Percentiles rank a stretch among this genome's conserved stretches.
Evolutionary conservation across 441 rosid genomes (phyloP).

Genomic region (Lepidium campestre): DNA sequence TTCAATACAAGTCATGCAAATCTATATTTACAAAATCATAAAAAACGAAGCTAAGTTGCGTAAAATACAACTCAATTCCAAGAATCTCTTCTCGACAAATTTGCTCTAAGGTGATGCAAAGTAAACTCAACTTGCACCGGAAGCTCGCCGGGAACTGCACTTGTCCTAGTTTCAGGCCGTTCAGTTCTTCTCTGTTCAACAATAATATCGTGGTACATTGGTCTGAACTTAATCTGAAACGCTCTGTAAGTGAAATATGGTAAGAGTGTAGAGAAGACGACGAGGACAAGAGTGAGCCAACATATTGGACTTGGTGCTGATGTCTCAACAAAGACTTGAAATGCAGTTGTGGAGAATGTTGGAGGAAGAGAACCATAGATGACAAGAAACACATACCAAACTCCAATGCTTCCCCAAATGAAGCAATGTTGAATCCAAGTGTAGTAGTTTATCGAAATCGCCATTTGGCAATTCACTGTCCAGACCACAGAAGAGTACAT

Average conservation of each 20-base stretch:
- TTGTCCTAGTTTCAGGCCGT: slow-evolving; percentile 9
- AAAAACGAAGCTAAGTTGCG: not conserved
- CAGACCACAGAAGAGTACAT: slow-evolving; percentile 81
- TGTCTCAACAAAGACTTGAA: slow-evolving; percentile 63
- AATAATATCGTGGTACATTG: slow-evolving; percentile 70
- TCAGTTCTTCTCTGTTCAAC: slow-evolving; percentile 35
- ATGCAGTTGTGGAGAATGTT: slow-evolving; percentile 61
- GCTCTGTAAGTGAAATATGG: slow-evolving; percentile 71
- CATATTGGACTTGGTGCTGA: slow-evolving; percentile 53
- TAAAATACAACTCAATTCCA: slow-evolving; percentile 22
- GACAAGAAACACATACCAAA: slow-evolving; percentile 72
- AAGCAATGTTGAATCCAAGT: slow-evolving; percentile 91
- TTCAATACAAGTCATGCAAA: too few species aligned
- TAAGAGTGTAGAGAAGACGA: slow-evolving; percentile 53
- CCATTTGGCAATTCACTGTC: slow-evolving; percentile 86
- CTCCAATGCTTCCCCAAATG: slow-evolving; percentile 86
- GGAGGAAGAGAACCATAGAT: slow-evolving; percentile 63
- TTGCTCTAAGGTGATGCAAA: slow-evolving; percentile 38
- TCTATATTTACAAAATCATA: slow-evolving; percentile 1
- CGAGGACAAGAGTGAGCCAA: slow-evolving; percentile 62
- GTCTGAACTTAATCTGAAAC: slow-evolving; percentile 70
- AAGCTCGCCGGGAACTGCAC: slow-evolving; percentile 28
- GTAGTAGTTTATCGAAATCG: slow-evolving; percentile 81
- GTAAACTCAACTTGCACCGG: slow-evolving; percentile 36
- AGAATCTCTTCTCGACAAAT: slow-evolving; percentile 27